These are phyloP conservation scores for Thinopyrum elongatum DNA, from an alignment of 176 grass and related monocot species.

Conservation along the genomic window DNA sequence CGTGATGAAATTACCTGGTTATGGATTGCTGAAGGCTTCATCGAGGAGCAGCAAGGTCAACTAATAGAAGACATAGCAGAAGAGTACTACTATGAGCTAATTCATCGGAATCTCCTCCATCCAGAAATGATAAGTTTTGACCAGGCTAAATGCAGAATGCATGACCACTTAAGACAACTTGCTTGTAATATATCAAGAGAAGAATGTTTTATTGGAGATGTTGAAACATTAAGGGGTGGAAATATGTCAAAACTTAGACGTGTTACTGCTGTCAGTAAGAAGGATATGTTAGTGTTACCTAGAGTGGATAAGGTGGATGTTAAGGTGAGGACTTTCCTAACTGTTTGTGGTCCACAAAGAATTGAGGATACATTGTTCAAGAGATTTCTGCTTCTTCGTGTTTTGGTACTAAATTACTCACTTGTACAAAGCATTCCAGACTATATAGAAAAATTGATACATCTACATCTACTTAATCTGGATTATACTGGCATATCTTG, in stretches of 20 bases:
- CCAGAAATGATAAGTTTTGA: neutral
- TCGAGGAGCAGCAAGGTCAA: neutral
- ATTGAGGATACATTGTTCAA: neutral
- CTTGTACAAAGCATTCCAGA: neutral
- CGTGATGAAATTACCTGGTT: neutral
- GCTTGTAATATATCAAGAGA: slow-evolving; percentile 13
- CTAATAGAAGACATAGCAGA: slow-evolving; percentile 30
- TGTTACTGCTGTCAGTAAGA: neutral
- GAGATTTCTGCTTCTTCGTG: neutral
- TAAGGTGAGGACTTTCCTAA: neutral
- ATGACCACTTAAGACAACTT: slow-evolving; percentile 19
- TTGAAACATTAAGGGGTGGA: neutral
- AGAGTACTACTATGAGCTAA: slow-evolving; percentile 25
- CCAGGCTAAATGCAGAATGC: neutral
- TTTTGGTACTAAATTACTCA: neutral
- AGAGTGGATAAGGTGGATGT: neutral
- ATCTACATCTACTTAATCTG: neutral
- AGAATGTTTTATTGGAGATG: neutral
- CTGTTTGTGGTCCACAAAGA: rapidly evolving
- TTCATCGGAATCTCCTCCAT: slow-evolving; percentile 22
- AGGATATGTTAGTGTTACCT: neutral
- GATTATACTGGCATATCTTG: neutral
- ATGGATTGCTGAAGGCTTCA: slow-evolving; percentile 30
- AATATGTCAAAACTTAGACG: neutral
- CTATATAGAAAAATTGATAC: neutral